Conservation (phyloP, 2,329 filamentous ascomycete genomes). For the Periconia sp. region DNA sequence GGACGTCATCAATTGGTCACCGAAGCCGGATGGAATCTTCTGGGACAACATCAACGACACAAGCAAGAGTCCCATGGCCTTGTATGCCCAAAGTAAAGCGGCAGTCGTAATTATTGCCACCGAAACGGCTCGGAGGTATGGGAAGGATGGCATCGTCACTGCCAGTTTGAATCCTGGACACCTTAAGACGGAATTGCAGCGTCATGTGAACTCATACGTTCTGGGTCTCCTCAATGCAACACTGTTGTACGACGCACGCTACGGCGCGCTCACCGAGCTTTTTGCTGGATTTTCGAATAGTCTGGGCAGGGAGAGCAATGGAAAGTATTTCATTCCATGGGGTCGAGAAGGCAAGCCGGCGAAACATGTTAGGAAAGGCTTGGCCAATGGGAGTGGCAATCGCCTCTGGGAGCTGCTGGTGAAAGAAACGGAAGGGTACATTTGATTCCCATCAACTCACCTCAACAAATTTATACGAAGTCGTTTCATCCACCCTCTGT, state of each 20-base stretch:
- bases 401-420: no score
- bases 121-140: not conserved
- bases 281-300: not conserved
- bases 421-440: no score
- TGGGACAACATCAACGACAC: not conserved
- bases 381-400: no score
- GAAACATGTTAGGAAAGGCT: no score
- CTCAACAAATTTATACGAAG: no score
- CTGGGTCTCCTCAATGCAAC: not conserved
- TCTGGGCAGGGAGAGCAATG: not conserved
- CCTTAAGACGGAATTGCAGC: slow-evolving; percentile 30
- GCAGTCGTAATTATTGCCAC: not conserved
- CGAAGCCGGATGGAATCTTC: slow-evolving; percentile 11
- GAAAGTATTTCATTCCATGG: not conserved
- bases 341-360: not conserved
- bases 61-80: not conserved
- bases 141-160: not conserved
- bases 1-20: slow-evolving; percentile 7
- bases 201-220: slow-evolving; percentile 24
- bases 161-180: slow-evolving; percentile 14
- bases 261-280: not conserved
- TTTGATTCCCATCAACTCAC: no score
- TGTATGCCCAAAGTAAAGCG: not conserved
- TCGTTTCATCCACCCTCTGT: no score
- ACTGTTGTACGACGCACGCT: not conserved